Evolutionary conservation across 2,329 filamentous ascomycete species (phyloP).

Genomic region (Cyclaneusma minus): DNA sequence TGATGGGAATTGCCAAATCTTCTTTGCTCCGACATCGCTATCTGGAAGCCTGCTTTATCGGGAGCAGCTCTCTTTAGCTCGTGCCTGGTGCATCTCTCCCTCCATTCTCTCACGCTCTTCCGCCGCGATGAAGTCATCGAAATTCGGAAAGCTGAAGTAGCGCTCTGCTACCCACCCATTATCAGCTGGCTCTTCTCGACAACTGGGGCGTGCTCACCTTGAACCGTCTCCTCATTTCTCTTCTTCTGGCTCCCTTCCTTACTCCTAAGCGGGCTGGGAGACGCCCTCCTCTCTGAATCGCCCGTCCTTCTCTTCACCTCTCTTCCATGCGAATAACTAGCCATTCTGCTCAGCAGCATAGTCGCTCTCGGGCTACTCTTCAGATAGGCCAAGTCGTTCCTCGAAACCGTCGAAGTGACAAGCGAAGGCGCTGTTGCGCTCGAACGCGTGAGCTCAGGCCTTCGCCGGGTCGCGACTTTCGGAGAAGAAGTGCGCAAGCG

Average conservation of each 20-base stretch:
- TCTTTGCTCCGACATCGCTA: too few relatives aligned
- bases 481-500: too few relatives aligned
- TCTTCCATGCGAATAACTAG: slow-evolving; percentile 23
- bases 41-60: too few relatives aligned
- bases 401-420: slow-evolving; percentile 36
- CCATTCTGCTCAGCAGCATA: slow-evolving; percentile 38
- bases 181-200: slow-evolving; percentile 1
- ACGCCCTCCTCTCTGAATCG: slow-evolving; percentile 3
- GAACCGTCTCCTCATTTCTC: slow-evolving; percentile 9
- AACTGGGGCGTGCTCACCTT: slow-evolving; percentile 8
- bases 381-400: slow-evolving; percentile 32
- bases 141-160: slow-evolving; percentile 62
- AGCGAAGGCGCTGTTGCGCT: slow-evolving; percentile 41
- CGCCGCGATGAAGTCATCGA: slow-evolving; percentile 47
- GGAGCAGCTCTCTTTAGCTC: too few relatives aligned
- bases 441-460: slow-evolving; percentile 38
- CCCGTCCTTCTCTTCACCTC: not conserved
- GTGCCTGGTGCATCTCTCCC: too few relatives aligned
- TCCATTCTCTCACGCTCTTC: slow-evolving; percentile 27
- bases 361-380: slow-evolving; percentile 34
- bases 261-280: slow-evolving; percentile 6
- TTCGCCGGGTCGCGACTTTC: slow-evolving; percentile 24
- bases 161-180: slow-evolving; percentile 23
- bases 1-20: too few relatives aligned
- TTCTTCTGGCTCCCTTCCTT: slow-evolving; percentile 10